Evolutionary conservation across 2,329 filamentous ascomycete genomes (phyloP).

Genomic region (Phyllosticta citrichinensis): DNA sequence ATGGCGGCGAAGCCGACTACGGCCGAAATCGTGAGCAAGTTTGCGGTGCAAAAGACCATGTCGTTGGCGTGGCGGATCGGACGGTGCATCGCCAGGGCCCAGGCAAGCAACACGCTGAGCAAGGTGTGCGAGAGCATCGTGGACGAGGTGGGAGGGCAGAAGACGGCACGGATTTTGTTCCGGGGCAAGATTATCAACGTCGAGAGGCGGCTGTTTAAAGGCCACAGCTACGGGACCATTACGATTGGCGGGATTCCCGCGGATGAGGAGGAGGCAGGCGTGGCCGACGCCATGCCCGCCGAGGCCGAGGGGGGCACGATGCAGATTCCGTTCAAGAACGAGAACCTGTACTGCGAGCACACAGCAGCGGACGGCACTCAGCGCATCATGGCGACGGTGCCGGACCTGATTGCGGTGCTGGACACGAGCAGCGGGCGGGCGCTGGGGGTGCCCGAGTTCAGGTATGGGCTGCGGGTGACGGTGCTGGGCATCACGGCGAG

Average conservation of each 20-base stretch:
- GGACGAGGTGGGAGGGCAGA: constrained; percentile 32
- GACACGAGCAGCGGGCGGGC: constrained; percentile 6
- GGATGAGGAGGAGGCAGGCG: constrained; percentile 18
- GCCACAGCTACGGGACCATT: constrained; percentile 51
- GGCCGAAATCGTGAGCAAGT: constrained; percentile 21
- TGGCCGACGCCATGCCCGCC: constrained; percentile 7
- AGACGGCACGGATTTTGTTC: constrained; percentile 48
- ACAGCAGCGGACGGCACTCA: constrained; percentile 24
- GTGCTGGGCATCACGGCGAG: constrained; percentile 10
- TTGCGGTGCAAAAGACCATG: constrained; percentile 30
- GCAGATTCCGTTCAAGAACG: constrained; percentile 64
- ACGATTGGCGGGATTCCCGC: constrained; percentile 34
- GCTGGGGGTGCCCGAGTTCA: constrained; percentile 9
- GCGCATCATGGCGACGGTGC: constrained; percentile 38
- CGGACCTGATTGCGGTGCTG: constrained; percentile 15
- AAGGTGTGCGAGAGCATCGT: constrained; percentile 30
- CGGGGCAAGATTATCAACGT: constrained; percentile 55
- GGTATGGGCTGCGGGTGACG: constrained; percentile 7
- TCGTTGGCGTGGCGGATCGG: constrained; percentile 45
- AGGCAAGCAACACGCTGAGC: constrained; percentile 34
- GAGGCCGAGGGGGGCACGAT: constrained; percentile 32
- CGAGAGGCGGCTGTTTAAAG: constrained; percentile 45
- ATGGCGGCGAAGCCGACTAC: constrained; percentile 32
- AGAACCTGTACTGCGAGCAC: constrained; percentile 53
- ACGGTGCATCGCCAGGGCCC: constrained; percentile 45